phyloP scores from a whole-genome alignment of 2,329 filamentous ascomycete species.

The Colletotrichum chlorophyti region DNA sequence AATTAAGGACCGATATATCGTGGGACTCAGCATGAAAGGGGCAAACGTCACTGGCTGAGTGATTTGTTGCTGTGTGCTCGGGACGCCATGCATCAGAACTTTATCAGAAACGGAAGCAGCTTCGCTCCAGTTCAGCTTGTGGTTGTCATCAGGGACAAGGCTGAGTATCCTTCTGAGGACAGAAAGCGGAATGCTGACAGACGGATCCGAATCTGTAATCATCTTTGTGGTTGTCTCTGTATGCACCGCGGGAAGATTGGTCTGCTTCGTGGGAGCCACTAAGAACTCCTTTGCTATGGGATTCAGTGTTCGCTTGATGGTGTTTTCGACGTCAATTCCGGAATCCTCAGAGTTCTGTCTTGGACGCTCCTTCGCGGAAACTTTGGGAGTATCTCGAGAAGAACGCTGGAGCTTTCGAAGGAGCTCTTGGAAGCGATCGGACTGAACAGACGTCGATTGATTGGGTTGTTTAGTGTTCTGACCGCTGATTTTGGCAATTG shows the following conservation, averaged over 20 bases:
- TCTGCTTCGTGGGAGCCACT: not conserved
- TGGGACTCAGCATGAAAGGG: not conserved
- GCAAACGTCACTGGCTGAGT: not conserved
- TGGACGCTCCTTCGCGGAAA: not conserved
- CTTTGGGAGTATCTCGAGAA: not conserved
- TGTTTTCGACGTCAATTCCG: constrained; percentile 3
- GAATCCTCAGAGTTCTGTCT: constrained; percentile 12
- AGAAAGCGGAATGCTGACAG: constrained; percentile 19
- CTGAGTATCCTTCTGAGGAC: constrained; percentile 9
- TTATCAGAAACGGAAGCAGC: constrained; percentile 15
- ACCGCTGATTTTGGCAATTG: not conserved
- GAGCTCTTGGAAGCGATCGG: constrained; percentile 14
- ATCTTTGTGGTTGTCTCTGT: constrained; percentile 13
- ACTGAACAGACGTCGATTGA: not conserved
- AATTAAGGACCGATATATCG: not conserved
- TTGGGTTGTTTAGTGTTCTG: not conserved
- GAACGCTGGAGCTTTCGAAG: constrained; percentile 16
- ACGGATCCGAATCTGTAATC: too few species aligned
- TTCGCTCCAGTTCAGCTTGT: not conserved
- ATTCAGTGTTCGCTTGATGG: constrained; percentile 16
- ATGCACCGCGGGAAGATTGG: not conserved
- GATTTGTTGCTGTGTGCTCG: not conserved
- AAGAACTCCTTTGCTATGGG: constrained; percentile 25
- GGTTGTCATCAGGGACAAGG: not conserved
- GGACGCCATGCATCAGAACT: constrained; percentile 12